Percentiles rank a stretch among this genome's conserved stretches.
Conservation (phyloP, 2,329 filamentous ascomycete genomes). For the Dothidotthia symphoricarpi region DNA sequence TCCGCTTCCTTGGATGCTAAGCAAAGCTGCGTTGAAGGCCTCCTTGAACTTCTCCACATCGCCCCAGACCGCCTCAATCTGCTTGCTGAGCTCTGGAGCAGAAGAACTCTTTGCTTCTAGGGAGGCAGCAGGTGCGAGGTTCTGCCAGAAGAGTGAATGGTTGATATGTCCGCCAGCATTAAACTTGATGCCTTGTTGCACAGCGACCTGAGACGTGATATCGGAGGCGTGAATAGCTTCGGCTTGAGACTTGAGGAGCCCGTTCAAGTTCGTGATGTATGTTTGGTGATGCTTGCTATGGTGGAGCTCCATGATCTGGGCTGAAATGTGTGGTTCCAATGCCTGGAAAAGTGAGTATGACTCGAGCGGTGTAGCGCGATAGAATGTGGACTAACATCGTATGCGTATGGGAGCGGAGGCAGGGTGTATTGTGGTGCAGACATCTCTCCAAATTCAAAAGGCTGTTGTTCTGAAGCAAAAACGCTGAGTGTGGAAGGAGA, state of each 20-base stretch:
- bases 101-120: conserved; percentile 55
- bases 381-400: conserved; percentile 58
- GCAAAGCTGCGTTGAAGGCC: conserved; percentile 63
- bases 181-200: conserved; percentile 76
- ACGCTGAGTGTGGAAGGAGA: conserved; percentile 11
- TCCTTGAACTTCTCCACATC: conserved; percentile 63
- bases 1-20: conserved; percentile 77
- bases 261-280: conserved; percentile 75
- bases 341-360: conserved; percentile 50
- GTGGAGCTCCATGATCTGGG: conserved; percentile 78
- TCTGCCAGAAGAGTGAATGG: conserved; percentile 90
- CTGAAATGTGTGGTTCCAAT: conserved; percentile 70
- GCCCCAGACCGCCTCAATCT: conserved; percentile 68
- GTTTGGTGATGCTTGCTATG: conserved; percentile 77
- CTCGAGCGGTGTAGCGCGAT: background rate
- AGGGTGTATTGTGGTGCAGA: conserved; percentile 55
- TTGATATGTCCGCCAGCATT: conserved; percentile 92
- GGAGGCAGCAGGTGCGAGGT: conserved; percentile 63
- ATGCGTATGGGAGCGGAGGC: conserved; percentile 65
- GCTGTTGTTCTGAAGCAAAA: conserved; percentile 34
- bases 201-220: conserved; percentile 62
- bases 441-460: conserved; percentile 39
- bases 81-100: conserved; percentile 59
- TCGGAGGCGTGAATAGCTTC: conserved; percentile 58
- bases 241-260: conserved; percentile 60